Conservation (phyloP, 176 grass and related monocot species). For the Neostapfia colusana region DNA sequence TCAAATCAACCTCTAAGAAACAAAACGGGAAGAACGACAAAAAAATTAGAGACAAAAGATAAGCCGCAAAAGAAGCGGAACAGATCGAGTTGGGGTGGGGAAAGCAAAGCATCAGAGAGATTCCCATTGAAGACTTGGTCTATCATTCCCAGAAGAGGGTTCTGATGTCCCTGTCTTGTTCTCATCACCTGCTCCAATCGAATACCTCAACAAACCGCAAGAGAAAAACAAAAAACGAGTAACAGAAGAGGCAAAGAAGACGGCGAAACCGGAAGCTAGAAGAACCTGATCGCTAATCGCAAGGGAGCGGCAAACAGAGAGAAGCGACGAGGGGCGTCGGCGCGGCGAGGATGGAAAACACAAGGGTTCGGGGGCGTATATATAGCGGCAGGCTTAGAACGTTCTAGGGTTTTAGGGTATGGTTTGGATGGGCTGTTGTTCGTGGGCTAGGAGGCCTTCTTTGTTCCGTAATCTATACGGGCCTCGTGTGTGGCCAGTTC, state of each 20-base stretch:
- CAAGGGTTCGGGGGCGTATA: background rate
- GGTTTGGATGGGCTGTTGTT: background rate
- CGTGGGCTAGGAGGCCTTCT: background rate
- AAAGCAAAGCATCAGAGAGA: slow-evolving; percentile 64
- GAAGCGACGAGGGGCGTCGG: too few species aligned
- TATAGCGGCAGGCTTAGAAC: background rate
- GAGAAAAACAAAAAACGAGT: background rate
- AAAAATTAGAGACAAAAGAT: background rate
- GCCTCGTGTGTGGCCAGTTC: background rate
- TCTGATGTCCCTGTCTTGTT: slow-evolving; percentile 76
- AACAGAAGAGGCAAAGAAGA: too few species aligned
- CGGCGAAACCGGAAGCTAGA: too few species aligned
- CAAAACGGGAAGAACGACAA: too few species aligned
- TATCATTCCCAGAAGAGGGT: slow-evolving; percentile 40
- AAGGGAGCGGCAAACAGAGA: background rate
- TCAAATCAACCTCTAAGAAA: too few species aligned
- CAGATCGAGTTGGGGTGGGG: background rate
- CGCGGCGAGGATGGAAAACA: too few species aligned
- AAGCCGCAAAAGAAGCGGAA: background rate
- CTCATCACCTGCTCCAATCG: slow-evolving; percentile 44
- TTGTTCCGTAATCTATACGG: too few species aligned
- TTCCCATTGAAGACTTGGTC: slow-evolving; percentile 63
- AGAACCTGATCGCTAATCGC: background rate
- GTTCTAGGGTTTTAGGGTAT: slow-evolving; percentile 24
- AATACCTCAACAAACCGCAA: background rate